A percentile compares a stretch with the other conserved stretches of the same genome.
These are phyloP conservation scores for Allodekkera sacchari DNA, from an alignment of 805 yeast genomes.

Conservation along the genomic window DNA sequence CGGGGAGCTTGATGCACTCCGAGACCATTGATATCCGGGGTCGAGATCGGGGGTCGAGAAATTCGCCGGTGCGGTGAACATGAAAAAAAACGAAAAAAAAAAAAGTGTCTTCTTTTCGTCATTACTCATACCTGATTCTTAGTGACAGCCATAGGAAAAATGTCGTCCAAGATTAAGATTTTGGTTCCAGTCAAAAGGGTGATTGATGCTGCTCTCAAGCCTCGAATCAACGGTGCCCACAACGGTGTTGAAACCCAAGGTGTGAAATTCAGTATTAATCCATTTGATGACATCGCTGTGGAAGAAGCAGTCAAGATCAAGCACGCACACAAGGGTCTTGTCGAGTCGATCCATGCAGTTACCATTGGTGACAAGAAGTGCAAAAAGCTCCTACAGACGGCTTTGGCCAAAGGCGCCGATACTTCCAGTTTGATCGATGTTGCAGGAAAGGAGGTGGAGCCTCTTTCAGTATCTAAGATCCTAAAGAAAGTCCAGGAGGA, in stretches of 20 bases:
- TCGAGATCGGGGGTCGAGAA: no score
- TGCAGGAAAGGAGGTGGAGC: slow-evolving; percentile 66
- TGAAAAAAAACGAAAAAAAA: no score
- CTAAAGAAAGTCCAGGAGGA: slow-evolving; percentile 64
- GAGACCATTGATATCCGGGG: no score
- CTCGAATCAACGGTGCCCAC: slow-evolving; percentile 79
- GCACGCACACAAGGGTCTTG: slow-evolving; percentile 55
- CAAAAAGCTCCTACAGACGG: slow-evolving; percentile 80
- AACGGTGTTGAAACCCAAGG: slow-evolving; percentile 85
- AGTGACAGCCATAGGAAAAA: no score
- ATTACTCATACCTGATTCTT: no score
- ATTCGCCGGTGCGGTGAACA: no score
- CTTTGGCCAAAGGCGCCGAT: slow-evolving; percentile 94
- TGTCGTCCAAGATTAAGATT: slow-evolving; percentile 51
- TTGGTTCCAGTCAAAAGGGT: slow-evolving; percentile 94
- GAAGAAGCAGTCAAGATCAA: slow-evolving; percentile 85
- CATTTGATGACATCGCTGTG: slow-evolving; percentile 94
- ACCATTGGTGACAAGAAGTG: slow-evolving; percentile 83
- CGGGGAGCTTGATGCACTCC: no score
- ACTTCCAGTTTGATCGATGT: slow-evolving; percentile 73
- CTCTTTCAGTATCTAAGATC: slow-evolving; percentile 82
- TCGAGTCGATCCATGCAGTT: slow-evolving; percentile 82
- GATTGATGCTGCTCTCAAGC: slow-evolving; percentile 88
- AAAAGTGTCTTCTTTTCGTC: no score
- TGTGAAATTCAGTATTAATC: slow-evolving; percentile 87